Evolutionary conservation across 257 asterid species (phyloP), one percentile per base, ranked within the genome.

Genomic region (Nicotiana tomentosiformis): DNA sequence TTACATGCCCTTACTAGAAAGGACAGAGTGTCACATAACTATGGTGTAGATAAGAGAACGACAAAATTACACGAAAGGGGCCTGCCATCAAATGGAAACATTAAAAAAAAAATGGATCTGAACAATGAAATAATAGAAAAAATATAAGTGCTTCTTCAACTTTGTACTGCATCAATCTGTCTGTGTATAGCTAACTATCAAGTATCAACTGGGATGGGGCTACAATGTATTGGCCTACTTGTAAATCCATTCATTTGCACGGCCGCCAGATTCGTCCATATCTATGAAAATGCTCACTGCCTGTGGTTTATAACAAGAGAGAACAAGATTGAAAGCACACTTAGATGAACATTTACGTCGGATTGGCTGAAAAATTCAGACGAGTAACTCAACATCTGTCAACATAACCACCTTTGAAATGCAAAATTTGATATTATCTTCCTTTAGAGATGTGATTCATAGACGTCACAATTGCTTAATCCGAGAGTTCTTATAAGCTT

Each of bases 231-330:
- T 74, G 20, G 80, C 29, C 93, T 93, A 95, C 91, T 90, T 94
- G 92, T 95, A 95, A 83, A 95, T 95, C 99, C 99, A 95, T 86
- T 95, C 97, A 33, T 92, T 94, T 84, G 99, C 95, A 16, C 97
- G 95, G 15, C 97, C 99, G 72, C 99, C 98, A 3, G 97, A 88
- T 87, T 92, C 99, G 33, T 95, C 99, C 99, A 93, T 92, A 77
- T 95, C 99, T 66, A 95, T 95, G 84, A 95, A 95, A 77, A 95
- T 94, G 92, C 98, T 92, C 60, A 95, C 93, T 33, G 99, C 99
- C 99, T 93, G 92, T 20, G 61, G n/a, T 20, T 17, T 30, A 51
- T 11, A 49, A 20, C 60, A 69, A 69, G 60, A 70, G 78, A 43
- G 78, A 70, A 70, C 60, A 46, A 9, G 37, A 72, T 46, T 12